phyloP scores from a whole-genome alignment of 225 moss, liverwort and hornwort species.

The Asterella californica region DNA sequence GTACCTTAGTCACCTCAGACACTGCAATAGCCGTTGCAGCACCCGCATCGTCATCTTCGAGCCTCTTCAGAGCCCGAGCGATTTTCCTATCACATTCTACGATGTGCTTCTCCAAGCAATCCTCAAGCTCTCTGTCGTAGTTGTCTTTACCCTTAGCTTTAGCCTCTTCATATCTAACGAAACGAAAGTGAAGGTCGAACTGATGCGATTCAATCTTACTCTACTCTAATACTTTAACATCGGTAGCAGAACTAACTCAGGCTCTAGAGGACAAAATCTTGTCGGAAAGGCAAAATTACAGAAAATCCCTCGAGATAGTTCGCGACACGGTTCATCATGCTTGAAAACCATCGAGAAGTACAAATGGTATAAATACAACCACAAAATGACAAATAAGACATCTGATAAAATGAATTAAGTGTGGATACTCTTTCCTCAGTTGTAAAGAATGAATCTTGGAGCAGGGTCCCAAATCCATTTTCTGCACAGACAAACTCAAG shows the following conservation, averaged over 20 bases:
- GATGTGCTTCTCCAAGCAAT: slow-evolving; percentile 95
- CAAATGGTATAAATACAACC: background rate
- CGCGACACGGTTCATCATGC: no score
- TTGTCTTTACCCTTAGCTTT: slow-evolving; percentile 81
- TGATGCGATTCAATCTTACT: background rate
- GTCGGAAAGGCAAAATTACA: no score
- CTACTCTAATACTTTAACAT: no score
- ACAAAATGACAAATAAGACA: background rate
- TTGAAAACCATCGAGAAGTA: no score
- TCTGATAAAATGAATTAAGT: background rate
- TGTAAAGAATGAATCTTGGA: slow-evolving; percentile 90
- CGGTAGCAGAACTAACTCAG: no score
- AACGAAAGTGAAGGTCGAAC: background rate
- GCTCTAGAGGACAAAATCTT: background rate
- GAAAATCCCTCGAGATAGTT: no score
- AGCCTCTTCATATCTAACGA: slow-evolving; percentile 74
- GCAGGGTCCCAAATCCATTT: slow-evolving; percentile 96
- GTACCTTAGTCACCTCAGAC: slow-evolving; percentile 92
- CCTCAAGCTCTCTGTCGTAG: slow-evolving; percentile 90
- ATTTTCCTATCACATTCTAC: slow-evolving; percentile 97
- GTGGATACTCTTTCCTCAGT: slow-evolving; percentile 90
- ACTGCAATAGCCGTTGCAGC: slow-evolving; percentile 98
- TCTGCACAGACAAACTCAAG: slow-evolving; percentile 39
- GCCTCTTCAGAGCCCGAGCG: slow-evolving; percentile 85
- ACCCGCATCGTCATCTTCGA: slow-evolving; percentile 98